A percentile compares a stretch with the other conserved stretches of the same genome.
These are phyloP conservation scores for Plasmodium blacklocki DNA, from an alignment of 169 alveolate species.

Conservation along the genomic window DNA sequence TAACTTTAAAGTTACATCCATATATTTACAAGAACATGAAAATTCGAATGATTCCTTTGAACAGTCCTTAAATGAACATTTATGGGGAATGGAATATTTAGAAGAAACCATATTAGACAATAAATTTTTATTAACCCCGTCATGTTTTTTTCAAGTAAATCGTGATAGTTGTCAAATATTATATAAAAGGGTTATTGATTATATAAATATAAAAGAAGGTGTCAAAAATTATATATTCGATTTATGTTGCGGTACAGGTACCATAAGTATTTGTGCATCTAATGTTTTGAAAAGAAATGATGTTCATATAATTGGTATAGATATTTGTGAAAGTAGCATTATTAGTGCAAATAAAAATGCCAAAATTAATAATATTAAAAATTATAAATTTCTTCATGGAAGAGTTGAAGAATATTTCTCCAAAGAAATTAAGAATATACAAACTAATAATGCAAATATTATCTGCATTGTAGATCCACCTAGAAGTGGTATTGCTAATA, in stretches of 20 bases:
- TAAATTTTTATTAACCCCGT: slow-evolving; percentile 69
- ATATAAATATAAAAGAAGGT: slow-evolving; percentile 35
- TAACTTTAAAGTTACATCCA: slow-evolving; percentile 50
- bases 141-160: slow-evolving; percentile 77
- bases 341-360: slow-evolving; percentile 75
- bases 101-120: slow-evolving; percentile 62
- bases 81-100: slow-evolving; percentile 72
- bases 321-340: slow-evolving; percentile 72
- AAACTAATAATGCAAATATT: slow-evolving; percentile 35
- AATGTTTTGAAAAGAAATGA: slow-evolving; percentile 42
- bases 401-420: slow-evolving; percentile 73
- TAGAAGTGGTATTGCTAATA: slow-evolving; percentile 62
- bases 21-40: slow-evolving; percentile 73
- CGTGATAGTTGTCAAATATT: slow-evolving; percentile 71
- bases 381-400: slow-evolving; percentile 74
- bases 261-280: slow-evolving; percentile 73
- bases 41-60: slow-evolving; percentile 58
- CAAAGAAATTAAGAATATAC: slow-evolving; percentile 54
- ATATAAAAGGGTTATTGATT: slow-evolving; percentile 59
- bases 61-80: slow-evolving; percentile 70
- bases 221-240: slow-evolving; percentile 67
- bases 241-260: slow-evolving; percentile 77
- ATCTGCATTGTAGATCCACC: slow-evolving; percentile 77
- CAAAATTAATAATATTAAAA: slow-evolving; percentile 58
- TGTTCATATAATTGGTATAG: slow-evolving; percentile 60